phyloP scores from a whole-genome alignment of 805 yeast species.

The Blastobotrys peoriensis region DNA sequence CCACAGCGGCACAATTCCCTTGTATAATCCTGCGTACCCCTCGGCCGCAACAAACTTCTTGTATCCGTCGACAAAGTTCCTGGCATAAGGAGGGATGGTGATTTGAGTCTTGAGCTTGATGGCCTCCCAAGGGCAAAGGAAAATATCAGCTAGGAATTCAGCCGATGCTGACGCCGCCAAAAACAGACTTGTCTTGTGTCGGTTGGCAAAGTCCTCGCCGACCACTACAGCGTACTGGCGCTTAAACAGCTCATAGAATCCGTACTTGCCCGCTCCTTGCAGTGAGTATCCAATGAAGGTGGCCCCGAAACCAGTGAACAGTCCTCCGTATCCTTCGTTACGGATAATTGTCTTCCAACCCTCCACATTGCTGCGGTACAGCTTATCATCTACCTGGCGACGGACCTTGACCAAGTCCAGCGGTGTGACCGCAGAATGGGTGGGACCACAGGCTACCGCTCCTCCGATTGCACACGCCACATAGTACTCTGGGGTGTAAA shows the following conservation, averaged over 20 bases:
- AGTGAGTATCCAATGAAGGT: conserved; percentile 77
- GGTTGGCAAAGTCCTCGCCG: conserved; percentile 47
- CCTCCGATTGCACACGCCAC: conserved; percentile 74
- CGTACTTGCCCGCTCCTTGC: conserved; percentile 87
- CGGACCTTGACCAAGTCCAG: conserved; percentile 91
- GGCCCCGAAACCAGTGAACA: conserved; percentile 74
- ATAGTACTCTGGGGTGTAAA: conserved; percentile 59
- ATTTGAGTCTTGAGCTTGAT: conserved; percentile 84
- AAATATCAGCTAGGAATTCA: conserved; percentile 74
- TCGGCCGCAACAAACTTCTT: conserved; percentile 49
- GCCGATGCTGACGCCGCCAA: conserved; percentile 77
- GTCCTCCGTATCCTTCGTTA: conserved; percentile 56
- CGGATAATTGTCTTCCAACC: conserved; percentile 71
- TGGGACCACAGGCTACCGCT: conserved; percentile 85
- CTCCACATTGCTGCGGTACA: conserved; percentile 70
- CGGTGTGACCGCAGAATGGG: conserved; percentile 90
- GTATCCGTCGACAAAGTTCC: conserved; percentile 53
- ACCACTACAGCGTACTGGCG: conserved; percentile 52
- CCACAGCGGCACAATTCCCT: conserved; percentile 80
- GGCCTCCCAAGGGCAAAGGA: conserved; percentile 79
- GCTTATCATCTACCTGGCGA: conserved; percentile 70
- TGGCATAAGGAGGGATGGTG: conserved; percentile 68
- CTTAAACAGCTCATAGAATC: conserved; percentile 77
- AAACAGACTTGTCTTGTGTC: conserved; percentile 58
- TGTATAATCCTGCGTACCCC: conserved; percentile 58